These are phyloP conservation scores for Phytophthora vignae DNA, from an alignment of 352 stramenopile genomes.

Conservation along the genomic window DNA sequence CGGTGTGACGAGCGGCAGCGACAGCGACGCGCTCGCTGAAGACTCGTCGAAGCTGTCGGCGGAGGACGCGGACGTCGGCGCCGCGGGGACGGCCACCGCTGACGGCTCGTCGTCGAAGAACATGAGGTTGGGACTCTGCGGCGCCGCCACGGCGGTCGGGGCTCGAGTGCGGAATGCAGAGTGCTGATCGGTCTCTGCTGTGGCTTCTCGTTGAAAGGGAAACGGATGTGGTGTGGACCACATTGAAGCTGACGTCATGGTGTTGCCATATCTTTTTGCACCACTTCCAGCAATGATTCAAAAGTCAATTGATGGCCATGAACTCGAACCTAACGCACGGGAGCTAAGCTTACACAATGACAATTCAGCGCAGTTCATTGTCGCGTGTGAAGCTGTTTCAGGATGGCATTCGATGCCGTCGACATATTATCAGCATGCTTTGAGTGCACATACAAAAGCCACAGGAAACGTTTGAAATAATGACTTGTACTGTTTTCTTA, in stretches of 20 bases:
- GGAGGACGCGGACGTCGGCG: conserved; percentile 4
- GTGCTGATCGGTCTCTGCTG: not conserved
- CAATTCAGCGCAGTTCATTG: no score
- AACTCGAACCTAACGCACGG: no score
- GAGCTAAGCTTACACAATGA: no score
- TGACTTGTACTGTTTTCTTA: not conserved
- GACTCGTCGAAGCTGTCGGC: conserved; percentile 9
- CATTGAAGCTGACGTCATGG: not conserved
- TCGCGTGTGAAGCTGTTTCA: no score
- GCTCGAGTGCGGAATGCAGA: conserved; percentile 7
- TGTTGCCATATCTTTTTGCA: not conserved
- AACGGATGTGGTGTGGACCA: conserved; percentile 1
- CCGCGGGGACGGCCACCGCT: conserved; percentile 6
- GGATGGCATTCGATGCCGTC: no score
- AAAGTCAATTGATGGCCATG: no score
- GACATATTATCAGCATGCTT: no score
- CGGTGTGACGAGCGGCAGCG: not conserved
- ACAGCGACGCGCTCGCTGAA: not conserved
- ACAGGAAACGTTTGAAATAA: not conserved
- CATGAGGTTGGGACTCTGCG: conserved; percentile 55
- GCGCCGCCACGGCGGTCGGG: conserved; percentile 17
- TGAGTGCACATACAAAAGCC: not conserved
- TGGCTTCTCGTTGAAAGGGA: not conserved
- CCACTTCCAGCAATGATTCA: not conserved
- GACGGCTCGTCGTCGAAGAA: conserved; percentile 50